These are phyloP conservation scores for Metschnikowia corniflorae DNA, from an alignment of 805 yeast genomes.

Conservation along the genomic window DNA sequence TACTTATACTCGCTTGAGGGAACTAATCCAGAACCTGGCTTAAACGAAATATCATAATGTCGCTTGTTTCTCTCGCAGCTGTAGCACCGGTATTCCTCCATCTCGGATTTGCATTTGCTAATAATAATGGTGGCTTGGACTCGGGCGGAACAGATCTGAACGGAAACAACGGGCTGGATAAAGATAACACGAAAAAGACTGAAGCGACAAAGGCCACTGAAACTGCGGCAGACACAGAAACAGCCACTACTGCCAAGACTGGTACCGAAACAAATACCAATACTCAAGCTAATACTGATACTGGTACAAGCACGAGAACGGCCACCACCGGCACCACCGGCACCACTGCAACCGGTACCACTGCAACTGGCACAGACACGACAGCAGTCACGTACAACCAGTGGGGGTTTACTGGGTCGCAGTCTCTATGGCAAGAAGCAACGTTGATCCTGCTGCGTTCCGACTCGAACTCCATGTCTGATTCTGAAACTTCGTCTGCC, in stretches of 20 bases:
- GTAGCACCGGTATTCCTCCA: conserved; percentile 9
- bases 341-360: conserved; percentile 1
- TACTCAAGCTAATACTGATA: conserved; percentile 4
- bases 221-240: background rate
- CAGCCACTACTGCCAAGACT: conserved; percentile 3
- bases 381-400: conserved; percentile 30
- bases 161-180: background rate
- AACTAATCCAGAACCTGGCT: too few species aligned
- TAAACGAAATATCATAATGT: too few species aligned
- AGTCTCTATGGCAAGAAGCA: conserved; percentile 31
- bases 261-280: conserved; percentile 3
- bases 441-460: conserved; percentile 4
- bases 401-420: conserved; percentile 42
- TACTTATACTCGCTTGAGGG: too few species aligned
- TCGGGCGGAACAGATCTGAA: background rate
- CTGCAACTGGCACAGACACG: conserved; percentile 10
- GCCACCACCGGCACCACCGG: conserved; percentile 8
- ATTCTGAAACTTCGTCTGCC: conserved; percentile 10
- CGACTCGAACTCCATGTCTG: background rate
- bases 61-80: conserved; percentile 10
- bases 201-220: conserved; percentile 1
- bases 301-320: conserved; percentile 8
- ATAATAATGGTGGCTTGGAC: conserved; percentile 18
- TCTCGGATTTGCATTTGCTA: conserved; percentile 14
- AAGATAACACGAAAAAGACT: background rate